Conservation (phyloP, 2,329 filamentous ascomycete genomes). For the Sclerotinia glacialis region DNA sequence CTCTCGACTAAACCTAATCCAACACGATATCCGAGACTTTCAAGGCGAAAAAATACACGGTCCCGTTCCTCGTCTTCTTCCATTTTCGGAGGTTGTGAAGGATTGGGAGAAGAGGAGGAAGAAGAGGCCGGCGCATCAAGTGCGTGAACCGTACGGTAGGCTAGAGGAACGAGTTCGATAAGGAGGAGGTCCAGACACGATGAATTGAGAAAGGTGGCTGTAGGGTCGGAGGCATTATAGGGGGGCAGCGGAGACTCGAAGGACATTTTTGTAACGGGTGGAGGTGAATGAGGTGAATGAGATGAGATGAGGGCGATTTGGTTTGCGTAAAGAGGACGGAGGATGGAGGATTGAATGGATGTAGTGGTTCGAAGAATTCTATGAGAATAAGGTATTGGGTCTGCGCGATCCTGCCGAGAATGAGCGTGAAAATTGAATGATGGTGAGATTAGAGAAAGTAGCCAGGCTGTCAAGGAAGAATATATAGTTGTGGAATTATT, state of each 20-base stretch:
- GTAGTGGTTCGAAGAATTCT: neutral
- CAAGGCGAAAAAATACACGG: constrained; percentile 79
- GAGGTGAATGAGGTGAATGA: neutral
- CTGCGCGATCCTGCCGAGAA: neutral
- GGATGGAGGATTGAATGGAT: neutral
- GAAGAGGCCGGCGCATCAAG: constrained; percentile 45
- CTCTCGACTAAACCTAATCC: constrained; percentile 89
- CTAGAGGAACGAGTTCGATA: constrained; percentile 94
- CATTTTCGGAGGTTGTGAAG: constrained; percentile 40
- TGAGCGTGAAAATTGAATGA: neutral
- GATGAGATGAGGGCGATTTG: neutral
- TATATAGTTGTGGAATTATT: neutral
- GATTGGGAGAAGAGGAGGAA: neutral
- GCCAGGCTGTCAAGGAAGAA: neutral
- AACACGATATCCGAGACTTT: constrained; percentile 84
- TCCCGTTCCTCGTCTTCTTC: constrained; percentile 83
- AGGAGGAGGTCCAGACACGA: constrained; percentile 92
- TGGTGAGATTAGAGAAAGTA: neutral
- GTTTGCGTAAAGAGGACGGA: constrained; percentile 1
- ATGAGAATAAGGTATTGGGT: neutral
- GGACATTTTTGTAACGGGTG: constrained; percentile 54
- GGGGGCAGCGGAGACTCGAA: constrained; percentile 68
- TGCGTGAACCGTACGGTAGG: constrained; percentile 79
- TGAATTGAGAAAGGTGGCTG: constrained; percentile 72
- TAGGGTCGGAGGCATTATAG: constrained; percentile 70